Evolutionary conservation across 306 rosid species (phyloP), one percentile per base, ranked within the genome.

Genomic region (Cucumis melo): DNA sequence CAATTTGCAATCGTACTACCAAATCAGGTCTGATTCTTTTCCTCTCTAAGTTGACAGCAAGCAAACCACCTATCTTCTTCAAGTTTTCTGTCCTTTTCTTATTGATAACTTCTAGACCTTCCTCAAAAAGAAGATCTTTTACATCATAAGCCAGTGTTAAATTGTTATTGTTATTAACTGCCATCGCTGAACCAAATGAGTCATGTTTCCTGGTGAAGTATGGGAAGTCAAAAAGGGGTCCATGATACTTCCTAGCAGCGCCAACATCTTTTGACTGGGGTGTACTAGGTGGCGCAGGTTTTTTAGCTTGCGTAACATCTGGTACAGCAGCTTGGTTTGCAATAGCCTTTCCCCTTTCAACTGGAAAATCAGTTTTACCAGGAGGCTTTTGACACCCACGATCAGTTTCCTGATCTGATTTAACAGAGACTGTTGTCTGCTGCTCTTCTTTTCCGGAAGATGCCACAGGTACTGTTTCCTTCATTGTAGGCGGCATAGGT

Each of bases 151-250:
- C 95, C 84, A 94, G 80, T 58, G 96, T 83, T 80, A 94, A 82
- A 83, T 86, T 88, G 84, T 85, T 93, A 58, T 78, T 87, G 84
- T 72, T 88, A 79, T 84, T 92, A 46, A 79, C 85, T 90, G 86
- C 79, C 88, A 87, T 81, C 19, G 94, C 90, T 34, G 95, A 88
- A 78, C 98, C 98, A 78, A 91, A 84, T 17, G 97, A 94, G 77
- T 94, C 98, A 41, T 87, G 91, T 78, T 90, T 91, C 93, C 97
- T 83, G 55, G 97, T 94, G 85, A 91, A 94, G 84, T 87, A 90
- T 39, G 98, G 98, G 82, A 94, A 94, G 89, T 94, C 98, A 89
- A 94, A 94, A 46, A 94, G 89, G 56, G 98, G 98, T 54, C 98
- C 98, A 83, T 94, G 90, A 84, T 94, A 91, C 87, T 94, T 94